Conservation (phyloP, 2,329 filamentous ascomycete genomes). For the Tricladium varicosporioides region DNA sequence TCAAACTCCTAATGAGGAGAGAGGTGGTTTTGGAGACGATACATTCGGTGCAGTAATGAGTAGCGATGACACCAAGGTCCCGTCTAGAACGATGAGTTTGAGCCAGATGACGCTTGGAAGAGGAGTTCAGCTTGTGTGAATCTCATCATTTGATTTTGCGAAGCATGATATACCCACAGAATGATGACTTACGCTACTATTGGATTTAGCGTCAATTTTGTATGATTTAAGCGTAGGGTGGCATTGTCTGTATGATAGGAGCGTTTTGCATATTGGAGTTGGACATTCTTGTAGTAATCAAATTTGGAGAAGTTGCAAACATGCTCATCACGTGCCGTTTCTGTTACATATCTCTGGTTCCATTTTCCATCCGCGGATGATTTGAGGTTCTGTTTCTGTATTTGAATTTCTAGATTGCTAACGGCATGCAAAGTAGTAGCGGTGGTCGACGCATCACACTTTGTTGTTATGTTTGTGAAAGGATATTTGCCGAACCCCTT, state of each 20-base stretch:
- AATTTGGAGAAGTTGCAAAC: neutral
- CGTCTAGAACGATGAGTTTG: slow-evolving; percentile 63
- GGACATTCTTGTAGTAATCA: neutral
- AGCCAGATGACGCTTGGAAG: slow-evolving; percentile 53
- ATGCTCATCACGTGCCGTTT: too few relatives aligned
- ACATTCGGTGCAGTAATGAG: slow-evolving; percentile 37
- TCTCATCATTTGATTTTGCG: slow-evolving; percentile 10
- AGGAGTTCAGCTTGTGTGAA: slow-evolving; percentile 19
- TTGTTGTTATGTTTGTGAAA: too few relatives aligned
- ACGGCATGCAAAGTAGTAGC: too few relatives aligned
- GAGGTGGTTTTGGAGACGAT: slow-evolving; percentile 42
- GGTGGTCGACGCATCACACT: too few relatives aligned
- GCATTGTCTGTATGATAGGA: neutral
- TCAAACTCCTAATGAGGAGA: slow-evolving; percentile 51
- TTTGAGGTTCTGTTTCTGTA: too few relatives aligned
- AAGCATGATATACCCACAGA: slow-evolving; percentile 1
- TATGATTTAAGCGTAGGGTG: slow-evolving; percentile 1
- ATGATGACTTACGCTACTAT: neutral
- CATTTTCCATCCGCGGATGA: too few relatives aligned
- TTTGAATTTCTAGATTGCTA: too few relatives aligned
- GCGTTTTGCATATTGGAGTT: neutral
- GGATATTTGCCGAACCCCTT: too few relatives aligned
- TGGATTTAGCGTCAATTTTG: slow-evolving; percentile 4
- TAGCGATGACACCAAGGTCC: slow-evolving; percentile 41
- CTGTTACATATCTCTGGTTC: too few relatives aligned